These are phyloP conservation scores for Penicillium nordicum DNA, from an alignment of 2,329 filamentous ascomycete species.

Conservation along the genomic window DNA sequence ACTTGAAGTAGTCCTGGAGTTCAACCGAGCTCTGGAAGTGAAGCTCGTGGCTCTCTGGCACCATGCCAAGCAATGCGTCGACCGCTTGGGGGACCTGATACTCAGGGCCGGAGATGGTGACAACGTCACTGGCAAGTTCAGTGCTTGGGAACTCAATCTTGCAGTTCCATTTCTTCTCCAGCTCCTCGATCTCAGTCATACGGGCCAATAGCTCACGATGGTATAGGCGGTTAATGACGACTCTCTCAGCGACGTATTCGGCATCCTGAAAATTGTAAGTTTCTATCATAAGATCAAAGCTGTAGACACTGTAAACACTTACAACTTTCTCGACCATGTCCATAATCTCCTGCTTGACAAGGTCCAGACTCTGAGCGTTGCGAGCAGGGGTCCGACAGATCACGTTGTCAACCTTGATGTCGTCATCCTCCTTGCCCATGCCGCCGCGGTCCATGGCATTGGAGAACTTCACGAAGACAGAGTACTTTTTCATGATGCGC, in stretches of 20 bases:
- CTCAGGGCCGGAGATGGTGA: slow-evolving; percentile 92
- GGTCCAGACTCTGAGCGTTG: slow-evolving; percentile 92
- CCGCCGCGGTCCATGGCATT: slow-evolving; percentile 98
- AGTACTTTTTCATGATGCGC: slow-evolving; percentile 99
- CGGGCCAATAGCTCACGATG: slow-evolving; percentile 90
- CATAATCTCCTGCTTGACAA: slow-evolving; percentile 98
- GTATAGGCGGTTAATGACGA: slow-evolving; percentile 90
- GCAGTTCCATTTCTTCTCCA: slow-evolving; percentile 99
- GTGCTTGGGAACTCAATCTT: slow-evolving; percentile 98
- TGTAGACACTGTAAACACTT: slow-evolving; percentile 38
- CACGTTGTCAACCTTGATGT: slow-evolving; percentile 98
- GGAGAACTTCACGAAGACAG: slow-evolving; percentile 98
- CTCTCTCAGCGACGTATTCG: slow-evolving; percentile 91
- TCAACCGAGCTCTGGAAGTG: slow-evolving; percentile 73
- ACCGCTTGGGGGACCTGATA: slow-evolving; percentile 98
- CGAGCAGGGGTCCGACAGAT: slow-evolving; percentile 96
- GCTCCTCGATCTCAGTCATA: slow-evolving; percentile 82
- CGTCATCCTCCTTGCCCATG: slow-evolving; percentile 92
- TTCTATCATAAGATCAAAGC: neutral
- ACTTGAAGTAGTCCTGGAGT: slow-evolving; percentile 77
- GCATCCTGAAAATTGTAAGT: slow-evolving; percentile 62
- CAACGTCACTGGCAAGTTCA: slow-evolving; percentile 92
- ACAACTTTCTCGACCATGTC: slow-evolving; percentile 97
- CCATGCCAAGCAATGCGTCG: slow-evolving; percentile 95
- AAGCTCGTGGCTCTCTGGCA: slow-evolving; percentile 91